Percentiles rank a stretch among this genome's conserved stretches.
Conservation (phyloP, 257 asterid genomes). For the Rhazya stricta region DNA sequence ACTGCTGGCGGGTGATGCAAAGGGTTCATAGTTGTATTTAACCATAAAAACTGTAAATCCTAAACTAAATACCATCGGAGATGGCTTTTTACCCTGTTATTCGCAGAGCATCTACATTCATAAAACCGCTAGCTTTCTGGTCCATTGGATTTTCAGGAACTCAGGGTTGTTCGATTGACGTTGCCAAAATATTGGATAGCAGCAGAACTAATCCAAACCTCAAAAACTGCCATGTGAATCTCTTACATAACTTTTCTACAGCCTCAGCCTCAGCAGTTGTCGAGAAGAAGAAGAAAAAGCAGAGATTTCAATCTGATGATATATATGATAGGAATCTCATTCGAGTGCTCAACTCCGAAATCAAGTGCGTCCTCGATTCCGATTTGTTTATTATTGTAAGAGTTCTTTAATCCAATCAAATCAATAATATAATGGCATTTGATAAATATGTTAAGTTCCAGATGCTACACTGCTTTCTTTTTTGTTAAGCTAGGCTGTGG, state of each 20-base stretch:
- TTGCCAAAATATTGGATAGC: neutral
- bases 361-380: conserved; percentile 41
- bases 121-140: neutral
- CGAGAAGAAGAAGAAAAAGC: conserved; percentile 13
- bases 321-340: conserved; percentile 32
- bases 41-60: neutral
- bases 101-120: conserved; percentile 6
- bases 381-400: conserved; percentile 18
- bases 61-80: neutral
- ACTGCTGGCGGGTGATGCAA: neutral
- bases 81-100: conserved; percentile 13
- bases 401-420: neutral
- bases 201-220: neutral
- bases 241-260: conserved; percentile 8
- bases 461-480: too few species aligned
- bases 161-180: neutral
- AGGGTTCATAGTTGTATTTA: too few species aligned
- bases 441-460: neutral
- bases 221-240: neutral
- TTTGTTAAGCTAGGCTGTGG: conserved; percentile 38
- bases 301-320: neutral
- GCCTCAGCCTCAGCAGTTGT: conserved; percentile 5
- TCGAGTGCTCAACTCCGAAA: conserved; percentile 47
- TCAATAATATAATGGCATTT: neutral
- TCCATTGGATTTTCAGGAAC: neutral